phyloP scores from a whole-genome alignment of 1,284 basidiomycete species.

The Cronartium quercuum region DNA sequence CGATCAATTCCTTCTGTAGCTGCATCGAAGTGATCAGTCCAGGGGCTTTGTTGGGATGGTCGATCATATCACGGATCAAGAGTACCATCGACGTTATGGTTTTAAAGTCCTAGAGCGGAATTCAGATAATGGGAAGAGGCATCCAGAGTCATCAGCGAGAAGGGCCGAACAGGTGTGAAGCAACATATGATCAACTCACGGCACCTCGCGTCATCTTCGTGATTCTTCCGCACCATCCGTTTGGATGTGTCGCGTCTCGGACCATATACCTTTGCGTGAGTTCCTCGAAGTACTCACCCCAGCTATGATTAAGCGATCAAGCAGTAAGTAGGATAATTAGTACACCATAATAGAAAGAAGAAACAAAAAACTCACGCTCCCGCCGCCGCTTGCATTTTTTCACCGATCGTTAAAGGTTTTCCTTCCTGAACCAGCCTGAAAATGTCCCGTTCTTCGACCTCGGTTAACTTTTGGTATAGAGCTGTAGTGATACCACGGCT shows the following conservation, averaged over 20 bases:
- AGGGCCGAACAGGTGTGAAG: too few species aligned
- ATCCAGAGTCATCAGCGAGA: too few species aligned
- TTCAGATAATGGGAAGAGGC: too few species aligned
- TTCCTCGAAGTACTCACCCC: conserved; percentile 14
- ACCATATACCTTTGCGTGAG: conserved; percentile 24
- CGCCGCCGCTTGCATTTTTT: conserved; percentile 35
- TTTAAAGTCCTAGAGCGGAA: conserved; percentile 24
- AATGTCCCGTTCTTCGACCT: conserved; percentile 38
- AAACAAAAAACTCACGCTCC: conserved; percentile 18
- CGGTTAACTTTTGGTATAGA: conserved; percentile 20
- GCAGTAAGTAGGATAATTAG: not conserved
- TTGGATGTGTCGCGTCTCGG: conserved; percentile 10
- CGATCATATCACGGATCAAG: conserved; percentile 4
- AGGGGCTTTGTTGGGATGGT: not conserved
- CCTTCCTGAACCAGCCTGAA: conserved; percentile 39
- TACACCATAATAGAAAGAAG: not conserved
- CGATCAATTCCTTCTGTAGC: conserved; percentile 15
- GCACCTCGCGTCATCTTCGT: conserved; percentile 28
- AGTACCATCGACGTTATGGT: conserved; percentile 36
- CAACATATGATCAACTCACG: conserved; percentile 1
- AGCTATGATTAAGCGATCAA: not conserved
- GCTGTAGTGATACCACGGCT: conserved; percentile 31
- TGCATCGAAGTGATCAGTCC: not conserved
- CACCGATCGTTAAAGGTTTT: conserved; percentile 24
- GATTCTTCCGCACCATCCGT: conserved; percentile 36